Evolutionary conservation across 2,329 filamentous ascomycete genomes (phyloP), one percentile per base, ranked within the genome.

Genomic region (Aureobasidium namibiae): DNA sequence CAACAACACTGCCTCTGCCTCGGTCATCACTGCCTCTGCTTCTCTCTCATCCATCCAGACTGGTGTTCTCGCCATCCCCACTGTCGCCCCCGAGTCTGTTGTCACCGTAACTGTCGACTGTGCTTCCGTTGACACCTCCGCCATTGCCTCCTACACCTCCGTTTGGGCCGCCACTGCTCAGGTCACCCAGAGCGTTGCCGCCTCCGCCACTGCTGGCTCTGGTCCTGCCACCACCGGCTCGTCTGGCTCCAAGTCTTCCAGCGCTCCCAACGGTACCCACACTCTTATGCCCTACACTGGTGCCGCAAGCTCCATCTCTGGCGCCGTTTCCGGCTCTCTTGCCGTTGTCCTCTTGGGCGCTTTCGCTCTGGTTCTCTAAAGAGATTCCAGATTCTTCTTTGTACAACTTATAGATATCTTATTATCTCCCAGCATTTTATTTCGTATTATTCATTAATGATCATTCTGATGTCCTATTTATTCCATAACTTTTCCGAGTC

Each of bases 161-260:
- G 36, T 14, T 31, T 63, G 45, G 50, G 58, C 56, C 29, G 54
- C 60, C 16, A 44, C 60, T 23, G 56, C 52, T 8, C 31, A 39
- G 26, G 53, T 59, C 13, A 23, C 29, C 46, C 62, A 24, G 60
- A 49, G 18, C 48, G 56, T 58, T 34, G 59, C 56, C 31, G 23
- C 24, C 13, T 49, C 58, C 26, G 26, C 18, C 18, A 56, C 57
- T 24, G 58, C 31, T 29, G 38, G 50, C 9, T 53, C 57, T 11
- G 36, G 29, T 36, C 13, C 53, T 42, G 26, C 50, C 26, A 21
- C 44, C 29, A 48, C 48, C 14, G 33, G 24, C 2, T 14, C 50
- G 24, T 29, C 48, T 52, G 48, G 48, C 18, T 52, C 48, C 23
- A 48, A 60, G 26, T 50, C 60, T 44, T 60, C 62, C n/a, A 31